Evolutionary conservation across 176 grass and related monocot genomes (phyloP).

Genomic region (Elaeis guineensis): DNA sequence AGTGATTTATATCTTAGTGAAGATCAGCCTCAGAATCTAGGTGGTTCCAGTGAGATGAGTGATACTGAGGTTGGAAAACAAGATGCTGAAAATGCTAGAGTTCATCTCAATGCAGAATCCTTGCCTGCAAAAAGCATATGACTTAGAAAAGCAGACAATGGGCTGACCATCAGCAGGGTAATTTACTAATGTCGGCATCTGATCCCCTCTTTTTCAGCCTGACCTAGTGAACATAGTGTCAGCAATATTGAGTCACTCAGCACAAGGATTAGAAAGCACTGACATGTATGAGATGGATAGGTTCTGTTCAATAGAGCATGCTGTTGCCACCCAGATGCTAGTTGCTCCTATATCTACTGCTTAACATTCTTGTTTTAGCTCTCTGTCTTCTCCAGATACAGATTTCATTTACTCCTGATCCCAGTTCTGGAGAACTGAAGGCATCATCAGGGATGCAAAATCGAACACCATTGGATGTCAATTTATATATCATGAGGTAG

Average conservation of each 20-base stretch:
- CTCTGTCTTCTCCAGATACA: not conserved
- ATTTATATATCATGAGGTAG: not conserved
- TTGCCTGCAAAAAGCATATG: not conserved
- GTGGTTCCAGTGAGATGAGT: not conserved
- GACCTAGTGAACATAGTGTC: too few relatives aligned
- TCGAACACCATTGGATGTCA: not conserved
- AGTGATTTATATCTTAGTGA: not conserved
- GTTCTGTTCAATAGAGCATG: not conserved
- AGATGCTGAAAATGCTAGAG: not conserved
- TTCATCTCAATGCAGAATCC: not conserved
- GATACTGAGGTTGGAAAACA: too few relatives aligned
- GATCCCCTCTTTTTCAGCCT: too few relatives aligned
- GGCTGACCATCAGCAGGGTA: too few relatives aligned
- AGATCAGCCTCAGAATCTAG: not conserved
- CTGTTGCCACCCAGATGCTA: not conserved
- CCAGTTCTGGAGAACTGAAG: not conserved
- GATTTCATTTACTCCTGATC: not conserved
- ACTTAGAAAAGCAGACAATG: too few relatives aligned
- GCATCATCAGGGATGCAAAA: not conserved
- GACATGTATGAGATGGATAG: too few relatives aligned
- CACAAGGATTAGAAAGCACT: too few relatives aligned
- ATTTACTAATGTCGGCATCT: too few relatives aligned
- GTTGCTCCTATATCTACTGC: not conserved
- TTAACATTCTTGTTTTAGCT: conserved; percentile 6
- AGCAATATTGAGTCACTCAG: too few relatives aligned